Conservation (phyloP, 768 basidiomycete genomes). For the Lentinula raphanica region DNA sequence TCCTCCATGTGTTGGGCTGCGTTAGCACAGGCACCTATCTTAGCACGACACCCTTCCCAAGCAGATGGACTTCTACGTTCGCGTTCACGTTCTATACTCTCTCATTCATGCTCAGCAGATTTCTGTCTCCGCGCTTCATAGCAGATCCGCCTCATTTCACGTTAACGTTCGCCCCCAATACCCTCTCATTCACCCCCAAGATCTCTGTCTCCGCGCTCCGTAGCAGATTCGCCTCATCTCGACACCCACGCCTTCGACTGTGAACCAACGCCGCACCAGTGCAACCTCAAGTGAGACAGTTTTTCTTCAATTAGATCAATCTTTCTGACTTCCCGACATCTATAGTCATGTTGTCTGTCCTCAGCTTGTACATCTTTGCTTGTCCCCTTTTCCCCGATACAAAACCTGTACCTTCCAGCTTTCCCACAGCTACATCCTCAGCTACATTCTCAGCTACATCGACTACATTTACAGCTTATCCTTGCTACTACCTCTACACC, state of each 20-base stretch:
- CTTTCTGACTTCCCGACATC: background rate
- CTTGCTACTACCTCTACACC: too few species aligned
- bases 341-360: conserved; percentile 1
- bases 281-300: background rate
- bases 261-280: background rate
- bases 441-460: too few species aligned
- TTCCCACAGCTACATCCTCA: background rate
- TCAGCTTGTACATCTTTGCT: conserved; percentile 5
- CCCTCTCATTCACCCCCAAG: conserved; percentile 20
- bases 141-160: too few species aligned
- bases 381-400: background rate
- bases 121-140: too few species aligned
- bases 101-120: too few species aligned
- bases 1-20: conserved; percentile 14
- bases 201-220: too few species aligned
- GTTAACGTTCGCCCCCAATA: too few species aligned
- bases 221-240: too few species aligned
- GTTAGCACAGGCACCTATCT: conserved; percentile 41
- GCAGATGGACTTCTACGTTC: conserved; percentile 31
- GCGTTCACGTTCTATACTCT: too few species aligned
- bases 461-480: too few species aligned
- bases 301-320: background rate
- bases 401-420: background rate
- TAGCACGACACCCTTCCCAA: conserved; percentile 56
- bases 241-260: too few species aligned